Evolutionary conservation across 306 rosid species (phyloP).

Genomic region (Argentina anserina): DNA sequence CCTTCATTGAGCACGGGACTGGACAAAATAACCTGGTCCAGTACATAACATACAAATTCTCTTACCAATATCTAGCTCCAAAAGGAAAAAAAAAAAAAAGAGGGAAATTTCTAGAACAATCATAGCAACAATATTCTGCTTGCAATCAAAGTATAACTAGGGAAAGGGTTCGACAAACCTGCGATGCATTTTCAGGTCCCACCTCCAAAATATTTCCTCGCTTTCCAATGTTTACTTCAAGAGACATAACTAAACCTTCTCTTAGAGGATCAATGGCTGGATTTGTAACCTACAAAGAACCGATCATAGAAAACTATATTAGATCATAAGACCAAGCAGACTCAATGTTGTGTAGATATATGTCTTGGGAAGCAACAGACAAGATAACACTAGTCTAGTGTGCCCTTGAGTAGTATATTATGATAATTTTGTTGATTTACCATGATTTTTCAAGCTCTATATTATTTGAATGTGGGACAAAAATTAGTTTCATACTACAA

Average conservation of each 20-base stretch:
- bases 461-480: background rate
- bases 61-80: slow-evolving; percentile 10
- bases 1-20: slow-evolving; percentile 93
- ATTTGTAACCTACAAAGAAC: slow-evolving; percentile 73
- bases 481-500: background rate
- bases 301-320: background rate
- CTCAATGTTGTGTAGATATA: background rate
- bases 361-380: background rate
- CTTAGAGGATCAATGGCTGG: slow-evolving; percentile 99
- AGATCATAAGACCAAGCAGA: background rate
- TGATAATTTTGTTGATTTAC: background rate
- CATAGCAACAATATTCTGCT: background rate
- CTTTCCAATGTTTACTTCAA: slow-evolving; percentile 92
- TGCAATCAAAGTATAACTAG: background rate
- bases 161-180: slow-evolving; percentile 47
- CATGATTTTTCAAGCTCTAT: background rate
- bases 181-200: slow-evolving; percentile 94
- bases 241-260: slow-evolving; percentile 99
- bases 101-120: background rate
- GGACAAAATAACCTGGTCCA: slow-evolving; percentile 77
- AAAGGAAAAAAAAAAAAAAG: background rate
- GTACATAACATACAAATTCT: slow-evolving; percentile 12
- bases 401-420: background rate
- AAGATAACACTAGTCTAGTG: background rate
- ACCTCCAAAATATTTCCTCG: slow-evolving; percentile 81